Evolutionary conservation across 1,284 basidiomycete genomes (phyloP).

Genomic region (Singerocomus rubriflavus): DNA sequence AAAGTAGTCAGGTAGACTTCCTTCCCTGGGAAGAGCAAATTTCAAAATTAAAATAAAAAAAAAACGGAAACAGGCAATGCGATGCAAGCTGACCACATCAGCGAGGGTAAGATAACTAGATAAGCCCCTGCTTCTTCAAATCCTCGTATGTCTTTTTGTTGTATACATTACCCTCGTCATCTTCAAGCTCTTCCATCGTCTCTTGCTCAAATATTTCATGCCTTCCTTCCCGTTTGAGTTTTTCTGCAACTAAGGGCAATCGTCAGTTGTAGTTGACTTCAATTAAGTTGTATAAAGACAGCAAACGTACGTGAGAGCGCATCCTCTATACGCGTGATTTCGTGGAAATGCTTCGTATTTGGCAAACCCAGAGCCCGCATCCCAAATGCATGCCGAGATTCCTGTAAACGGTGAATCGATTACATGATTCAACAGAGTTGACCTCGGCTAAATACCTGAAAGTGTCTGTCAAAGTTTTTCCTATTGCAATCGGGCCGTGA

Average conservation of each 20-base stretch:
- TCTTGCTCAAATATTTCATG: slow-evolving; percentile 90
- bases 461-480: slow-evolving; percentile 94
- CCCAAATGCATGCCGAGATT: slow-evolving; percentile 95
- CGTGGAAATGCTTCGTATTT: slow-evolving; percentile 98
- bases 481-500: slow-evolving; percentile 37
- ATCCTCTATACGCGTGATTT: slow-evolving; percentile 96
- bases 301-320: slow-evolving; percentile 78
- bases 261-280: not conserved
- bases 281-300: not conserved
- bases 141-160: slow-evolving; percentile 89
- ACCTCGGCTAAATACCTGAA: slow-evolving; percentile 52
- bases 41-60: not conserved
- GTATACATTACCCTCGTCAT: slow-evolving; percentile 96
- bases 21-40: not conserved
- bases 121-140: slow-evolving; percentile 87
- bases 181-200: slow-evolving; percentile 95
- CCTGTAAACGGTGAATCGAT: slow-evolving; percentile 44
- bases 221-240: slow-evolving; percentile 90
- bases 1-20: slow-evolving; percentile 13
- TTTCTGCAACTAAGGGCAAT: slow-evolving; percentile 76
- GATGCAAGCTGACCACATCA: slow-evolving; percentile 14
- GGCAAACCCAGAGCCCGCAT: slow-evolving; percentile 97
- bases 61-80: slow-evolving; percentile 8
- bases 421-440: slow-evolving; percentile 6
- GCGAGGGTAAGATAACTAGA: slow-evolving; percentile 39